A percentile compares a stretch with the other conserved stretches of the same genome.
Conservation (phyloP, 805 yeast species). For the Komagataella ulmi region DNA sequence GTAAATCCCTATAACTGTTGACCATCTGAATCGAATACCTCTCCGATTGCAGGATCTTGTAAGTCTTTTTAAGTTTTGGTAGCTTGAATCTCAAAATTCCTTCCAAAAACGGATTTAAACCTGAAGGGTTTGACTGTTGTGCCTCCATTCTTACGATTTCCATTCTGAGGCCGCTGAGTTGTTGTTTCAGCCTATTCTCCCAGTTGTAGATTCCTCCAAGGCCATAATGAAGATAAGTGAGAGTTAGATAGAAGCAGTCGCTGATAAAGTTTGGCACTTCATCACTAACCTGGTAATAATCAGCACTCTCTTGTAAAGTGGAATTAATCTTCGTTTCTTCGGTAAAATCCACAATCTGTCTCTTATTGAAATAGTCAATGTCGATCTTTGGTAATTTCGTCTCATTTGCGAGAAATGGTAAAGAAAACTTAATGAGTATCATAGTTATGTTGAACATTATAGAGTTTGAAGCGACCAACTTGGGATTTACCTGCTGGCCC, state of each 20-base stretch:
- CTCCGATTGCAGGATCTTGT: slow-evolving; percentile 23
- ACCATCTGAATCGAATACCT: slow-evolving; percentile 52
- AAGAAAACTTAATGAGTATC: slow-evolving; percentile 56
- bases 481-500: slow-evolving; percentile 68
- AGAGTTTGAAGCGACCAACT: slow-evolving; percentile 61
- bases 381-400: slow-evolving; percentile 70
- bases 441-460: slow-evolving; percentile 67
- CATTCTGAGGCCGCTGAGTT: slow-evolving; percentile 29
- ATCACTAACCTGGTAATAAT: slow-evolving; percentile 30
- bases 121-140: slow-evolving; percentile 10
- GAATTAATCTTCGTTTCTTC: slow-evolving; percentile 82
- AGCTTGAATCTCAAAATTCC: slow-evolving; percentile 14
- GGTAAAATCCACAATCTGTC: slow-evolving; percentile 42
- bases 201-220: slow-evolving; percentile 61
- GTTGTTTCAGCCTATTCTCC: slow-evolving; percentile 43
- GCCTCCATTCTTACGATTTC: slow-evolving; percentile 15
- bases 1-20: slow-evolving; percentile 41
- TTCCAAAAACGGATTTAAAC: slow-evolving; percentile 15
- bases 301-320: slow-evolving; percentile 55
- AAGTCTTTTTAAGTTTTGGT: slow-evolving; percentile 18
- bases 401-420: slow-evolving; percentile 65
- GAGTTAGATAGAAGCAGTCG: slow-evolving; percentile 71
- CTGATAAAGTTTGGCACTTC: slow-evolving; percentile 64
- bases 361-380: slow-evolving; percentile 47
- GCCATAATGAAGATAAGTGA: slow-evolving; percentile 79